Evolutionary conservation across 2,329 filamentous ascomycete genomes (phyloP).

Genomic region (Penicillium sp.): DNA sequence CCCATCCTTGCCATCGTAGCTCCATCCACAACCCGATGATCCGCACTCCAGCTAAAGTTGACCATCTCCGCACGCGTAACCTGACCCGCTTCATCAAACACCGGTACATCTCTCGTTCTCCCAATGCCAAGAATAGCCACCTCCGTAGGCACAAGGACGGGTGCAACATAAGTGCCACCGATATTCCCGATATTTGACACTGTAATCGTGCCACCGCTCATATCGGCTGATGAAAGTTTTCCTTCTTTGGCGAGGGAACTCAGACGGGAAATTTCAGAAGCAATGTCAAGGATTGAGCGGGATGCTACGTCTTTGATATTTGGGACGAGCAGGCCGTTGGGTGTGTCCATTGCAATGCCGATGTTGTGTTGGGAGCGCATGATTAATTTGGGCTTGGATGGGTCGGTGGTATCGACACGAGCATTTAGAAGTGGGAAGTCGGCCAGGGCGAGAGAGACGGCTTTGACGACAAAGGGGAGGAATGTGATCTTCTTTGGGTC

Average conservation of each 20-base stretch:
- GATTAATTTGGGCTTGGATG: slow-evolving; percentile 69
- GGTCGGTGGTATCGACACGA: slow-evolving; percentile 65
- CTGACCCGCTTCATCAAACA: slow-evolving; percentile 60
- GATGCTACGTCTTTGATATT: slow-evolving; percentile 81
- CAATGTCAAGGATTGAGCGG: slow-evolving; percentile 74
- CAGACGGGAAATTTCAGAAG: slow-evolving; percentile 70
- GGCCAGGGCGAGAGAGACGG: slow-evolving; percentile 78
- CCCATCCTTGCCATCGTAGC: slow-evolving; percentile 91
- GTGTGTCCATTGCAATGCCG: slow-evolving; percentile 92
- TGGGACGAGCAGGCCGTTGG: slow-evolving; percentile 81
- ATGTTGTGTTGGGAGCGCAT: slow-evolving; percentile 89
- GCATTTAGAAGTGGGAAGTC: slow-evolving; percentile 86
- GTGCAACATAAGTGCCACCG: slow-evolving; percentile 85
- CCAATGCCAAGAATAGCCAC: slow-evolving; percentile 91
- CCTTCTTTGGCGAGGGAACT: slow-evolving; percentile 71
- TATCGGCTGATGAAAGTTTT: slow-evolving; percentile 70
- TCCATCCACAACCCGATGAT: slow-evolving; percentile 91
- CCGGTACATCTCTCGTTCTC: slow-evolving; percentile 73
- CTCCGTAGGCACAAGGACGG: slow-evolving; percentile 86
- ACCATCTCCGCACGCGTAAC: slow-evolving; percentile 75
- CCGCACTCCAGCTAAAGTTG: slow-evolving; percentile 94
- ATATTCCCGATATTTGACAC: slow-evolving; percentile 96
- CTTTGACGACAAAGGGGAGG: slow-evolving; percentile 94
- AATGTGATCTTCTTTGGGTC: slow-evolving; percentile 71
- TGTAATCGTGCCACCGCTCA: slow-evolving; percentile 86